Evolutionary conservation across 257 asterid genomes (phyloP).

Genomic region (Jaltomata sinuosa): DNA sequence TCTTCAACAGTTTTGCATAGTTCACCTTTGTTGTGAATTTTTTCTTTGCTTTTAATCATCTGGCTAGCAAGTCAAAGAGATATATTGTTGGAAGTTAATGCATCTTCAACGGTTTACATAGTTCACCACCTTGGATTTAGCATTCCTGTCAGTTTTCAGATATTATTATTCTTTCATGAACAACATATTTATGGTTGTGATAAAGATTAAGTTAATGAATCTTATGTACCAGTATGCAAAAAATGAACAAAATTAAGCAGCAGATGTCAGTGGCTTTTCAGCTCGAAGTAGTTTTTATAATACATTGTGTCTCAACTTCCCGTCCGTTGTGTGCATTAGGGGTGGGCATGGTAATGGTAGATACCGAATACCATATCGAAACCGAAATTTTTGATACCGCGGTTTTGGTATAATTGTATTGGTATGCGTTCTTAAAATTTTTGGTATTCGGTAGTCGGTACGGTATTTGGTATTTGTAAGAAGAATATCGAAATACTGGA

Average conservation of each 20-base stretch:
- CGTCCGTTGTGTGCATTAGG: not conserved
- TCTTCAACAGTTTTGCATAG: not conserved
- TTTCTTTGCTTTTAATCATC: not conserved
- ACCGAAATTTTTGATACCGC: too few relatives aligned
- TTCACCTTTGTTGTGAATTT: not conserved
- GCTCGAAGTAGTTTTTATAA: not conserved
- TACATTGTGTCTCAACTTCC: not conserved
- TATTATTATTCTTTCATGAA: not conserved
- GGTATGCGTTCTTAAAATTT: too few relatives aligned
- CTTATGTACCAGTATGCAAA: not conserved
- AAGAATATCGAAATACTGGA: too few relatives aligned
- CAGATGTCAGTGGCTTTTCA: not conserved
- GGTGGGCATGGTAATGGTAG: too few relatives aligned
- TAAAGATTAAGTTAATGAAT: not conserved
- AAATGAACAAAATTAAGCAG: not conserved
- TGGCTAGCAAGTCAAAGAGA: not conserved
- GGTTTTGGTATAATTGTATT: too few relatives aligned
- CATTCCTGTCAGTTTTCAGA: not conserved
- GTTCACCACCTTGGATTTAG: not conserved
- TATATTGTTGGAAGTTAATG: not conserved
- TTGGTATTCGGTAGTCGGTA: too few relatives aligned
- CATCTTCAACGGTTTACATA: not conserved
- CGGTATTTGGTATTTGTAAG: too few relatives aligned
- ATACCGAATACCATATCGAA: too few relatives aligned
- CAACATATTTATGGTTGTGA: not conserved